Percentiles rank a stretch among this genome's conserved stretches.
Conservation (phyloP, 805 yeast genomes). For the Pichia paraexigua region DNA sequence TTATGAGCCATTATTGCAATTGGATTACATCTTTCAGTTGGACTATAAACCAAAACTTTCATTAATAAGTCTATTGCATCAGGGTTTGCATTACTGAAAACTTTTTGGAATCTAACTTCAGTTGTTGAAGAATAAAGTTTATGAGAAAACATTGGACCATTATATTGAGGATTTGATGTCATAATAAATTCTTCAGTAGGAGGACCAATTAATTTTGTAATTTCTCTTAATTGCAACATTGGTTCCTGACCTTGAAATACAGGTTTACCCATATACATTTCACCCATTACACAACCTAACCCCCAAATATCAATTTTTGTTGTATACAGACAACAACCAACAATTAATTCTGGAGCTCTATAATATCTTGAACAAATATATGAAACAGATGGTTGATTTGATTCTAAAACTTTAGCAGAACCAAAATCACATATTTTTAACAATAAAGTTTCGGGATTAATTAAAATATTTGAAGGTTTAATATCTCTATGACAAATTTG, state of each 20-base stretch:
- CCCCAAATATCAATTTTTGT: conserved; percentile 98
- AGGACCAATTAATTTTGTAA: conserved; percentile 84
- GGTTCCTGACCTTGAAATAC: conserved; percentile 95
- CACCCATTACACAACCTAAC: conserved; percentile 92
- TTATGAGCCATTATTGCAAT: conserved; percentile 78
- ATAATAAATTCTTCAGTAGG: conserved; percentile 68
- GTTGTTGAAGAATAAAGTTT: conserved; percentile 32
- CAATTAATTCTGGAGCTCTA: conserved; percentile 91
- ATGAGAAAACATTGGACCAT: conserved; percentile 65
- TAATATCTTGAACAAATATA: conserved; percentile 95
- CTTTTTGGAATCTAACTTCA: conserved; percentile 42
- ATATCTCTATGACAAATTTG: conserved; percentile 81
- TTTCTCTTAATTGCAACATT: conserved; percentile 79
- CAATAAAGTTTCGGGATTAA: conserved; percentile 58
- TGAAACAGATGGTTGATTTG: conserved; percentile 80
- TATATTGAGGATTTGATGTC: conserved; percentile 66
- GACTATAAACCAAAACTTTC: conserved; percentile 82
- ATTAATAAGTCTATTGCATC: conserved; percentile 81
- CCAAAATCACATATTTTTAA: conserved; percentile 83
- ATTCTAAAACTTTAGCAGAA: conserved; percentile 71
- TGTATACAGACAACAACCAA: conserved; percentile 82
- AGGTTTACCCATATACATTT: conserved; percentile 85
- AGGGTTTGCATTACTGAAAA: conserved; percentile 70
- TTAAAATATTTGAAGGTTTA: conserved; percentile 74
- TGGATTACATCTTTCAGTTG: conserved; percentile 74